Evolutionary conservation across 768 basidiomycete species (phyloP), one percentile per base, ranked within the genome.

Genomic region (Holtermannia corniformis): DNA sequence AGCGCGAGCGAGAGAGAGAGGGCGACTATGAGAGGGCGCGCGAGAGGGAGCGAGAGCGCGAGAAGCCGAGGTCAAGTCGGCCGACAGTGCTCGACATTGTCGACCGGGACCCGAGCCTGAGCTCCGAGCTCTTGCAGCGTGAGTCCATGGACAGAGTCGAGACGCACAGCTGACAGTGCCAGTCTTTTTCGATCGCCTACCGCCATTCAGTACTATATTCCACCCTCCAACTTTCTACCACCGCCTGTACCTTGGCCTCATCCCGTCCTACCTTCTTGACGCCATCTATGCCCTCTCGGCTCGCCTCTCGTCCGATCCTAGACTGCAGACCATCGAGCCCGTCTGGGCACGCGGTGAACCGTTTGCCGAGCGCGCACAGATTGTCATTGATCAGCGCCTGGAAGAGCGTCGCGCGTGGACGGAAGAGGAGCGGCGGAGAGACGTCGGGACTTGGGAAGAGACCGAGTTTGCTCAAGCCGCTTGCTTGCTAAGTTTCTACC

Each of bases 141-240:
- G 52, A 56, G 66, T 26, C 11, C 16, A 12, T 5, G 45, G 40
- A n/a, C 49, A 28, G 4, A 25, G 10, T 23, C 55, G 37, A 14
- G 25, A 40, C 26, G 50, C 27, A 11, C 4, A 24, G 45, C 60
- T 62, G 40, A 58, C 48, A 10, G 22, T n/a, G 44, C 1, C 23
- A 68, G 67, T 62, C 50, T 72, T 72, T 59, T 62, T 72, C 43
- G 51, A 56, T 10, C 52, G 59, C 2, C 49, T 64, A 3, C 57
- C 57, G 3, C 71, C 71, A 42, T 63, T 63, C 41, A 46, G 50
- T 13, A 49, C 60, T 20, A 72, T 72, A 65, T 59, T 72, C 22
- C 71, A 72, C 51, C 47, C 53, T 4, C 51, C 71, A 1, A 72
- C 71, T 3, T 72, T 72, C 53, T 55, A 64, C 13, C 59, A 70